Percentiles rank a stretch among this genome's conserved stretches.
Conservation (phyloP, 2,329 filamentous ascomycete genomes). For the Aureobasidium sp. region DNA sequence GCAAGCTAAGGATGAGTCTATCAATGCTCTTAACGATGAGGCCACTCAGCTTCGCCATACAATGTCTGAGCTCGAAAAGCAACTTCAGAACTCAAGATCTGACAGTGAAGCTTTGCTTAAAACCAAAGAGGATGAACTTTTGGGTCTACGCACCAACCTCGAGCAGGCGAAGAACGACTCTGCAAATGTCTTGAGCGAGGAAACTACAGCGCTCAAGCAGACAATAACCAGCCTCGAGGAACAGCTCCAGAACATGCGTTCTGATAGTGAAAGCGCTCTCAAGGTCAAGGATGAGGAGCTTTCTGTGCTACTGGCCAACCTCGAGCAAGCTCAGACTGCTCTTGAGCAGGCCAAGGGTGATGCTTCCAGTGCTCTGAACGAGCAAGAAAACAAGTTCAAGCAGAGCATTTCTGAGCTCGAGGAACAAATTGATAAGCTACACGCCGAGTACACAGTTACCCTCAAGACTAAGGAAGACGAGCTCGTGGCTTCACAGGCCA, state of each 20-base stretch:
- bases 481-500: conserved; percentile 1
- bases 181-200: not conserved
- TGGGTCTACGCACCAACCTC: conserved; percentile 5
- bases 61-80: not conserved
- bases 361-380: not conserved
- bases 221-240: not conserved
- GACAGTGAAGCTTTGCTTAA: not conserved
- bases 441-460: not conserved
- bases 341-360: conserved; percentile 4
- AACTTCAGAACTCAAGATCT: not conserved
- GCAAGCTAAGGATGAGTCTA: not conserved
- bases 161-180: conserved; percentile 1
- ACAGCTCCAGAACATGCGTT: not conserved
- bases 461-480: conserved; percentile 10
- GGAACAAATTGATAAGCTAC: not conserved
- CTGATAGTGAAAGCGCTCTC: not conserved
- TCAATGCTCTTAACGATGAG: not conserved
- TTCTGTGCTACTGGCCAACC: not conserved
- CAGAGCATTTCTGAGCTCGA: not conserved
- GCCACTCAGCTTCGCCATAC: not conserved
- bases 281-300: conserved; percentile 15
- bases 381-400: not conserved
- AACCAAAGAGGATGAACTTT: conserved; percentile 14
- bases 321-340: not conserved
- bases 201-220: not conserved